These are phyloP conservation scores for Blastocystis hominis DNA, from an alignment of 352 stramenopile genomes.

Conservation along the genomic window DNA sequence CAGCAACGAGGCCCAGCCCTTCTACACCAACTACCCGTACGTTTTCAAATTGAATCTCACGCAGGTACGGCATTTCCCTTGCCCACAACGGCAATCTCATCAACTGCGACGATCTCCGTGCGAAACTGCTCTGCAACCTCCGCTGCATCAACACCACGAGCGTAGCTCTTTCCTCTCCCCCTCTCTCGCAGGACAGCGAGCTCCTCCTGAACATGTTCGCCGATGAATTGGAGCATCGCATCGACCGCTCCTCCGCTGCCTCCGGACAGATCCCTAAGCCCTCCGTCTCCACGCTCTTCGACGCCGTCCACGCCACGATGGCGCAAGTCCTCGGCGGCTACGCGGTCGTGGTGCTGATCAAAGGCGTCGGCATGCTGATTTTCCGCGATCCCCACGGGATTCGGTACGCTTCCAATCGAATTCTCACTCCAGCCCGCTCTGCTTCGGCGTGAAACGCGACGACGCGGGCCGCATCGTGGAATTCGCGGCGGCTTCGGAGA, in stretches of 20 bases:
- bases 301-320: conserved; percentile 81
- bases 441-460: conserved; percentile 39
- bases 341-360: conserved; percentile 88
- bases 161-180: neutral
- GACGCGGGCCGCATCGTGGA: conserved; percentile 65
- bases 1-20: conserved; percentile 78
- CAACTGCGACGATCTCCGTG: conserved; percentile 86
- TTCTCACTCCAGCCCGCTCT: conserved; percentile 1
- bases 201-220: conserved; percentile 95
- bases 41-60: neutral
- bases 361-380: conserved; percentile 88
- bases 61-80: conserved; percentile 77
- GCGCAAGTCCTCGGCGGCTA: conserved; percentile 87
- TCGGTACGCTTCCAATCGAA: conserved; percentile 84
- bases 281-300: conserved; percentile 69
- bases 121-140: conserved; percentile 79
- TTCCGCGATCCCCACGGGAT: conserved; percentile 95
- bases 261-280: neutral
- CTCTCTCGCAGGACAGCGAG: conserved; percentile 78
- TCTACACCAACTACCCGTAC: conserved; percentile 99
- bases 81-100: conserved; percentile 97
- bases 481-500: conserved; percentile 89
- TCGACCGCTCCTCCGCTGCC: conserved; percentile 38
- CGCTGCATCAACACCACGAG: conserved; percentile 64
- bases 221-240: conserved; percentile 74